Evolutionary conservation across 805 yeast species (phyloP).

Genomic region (Saturnispora ahearnii): DNA sequence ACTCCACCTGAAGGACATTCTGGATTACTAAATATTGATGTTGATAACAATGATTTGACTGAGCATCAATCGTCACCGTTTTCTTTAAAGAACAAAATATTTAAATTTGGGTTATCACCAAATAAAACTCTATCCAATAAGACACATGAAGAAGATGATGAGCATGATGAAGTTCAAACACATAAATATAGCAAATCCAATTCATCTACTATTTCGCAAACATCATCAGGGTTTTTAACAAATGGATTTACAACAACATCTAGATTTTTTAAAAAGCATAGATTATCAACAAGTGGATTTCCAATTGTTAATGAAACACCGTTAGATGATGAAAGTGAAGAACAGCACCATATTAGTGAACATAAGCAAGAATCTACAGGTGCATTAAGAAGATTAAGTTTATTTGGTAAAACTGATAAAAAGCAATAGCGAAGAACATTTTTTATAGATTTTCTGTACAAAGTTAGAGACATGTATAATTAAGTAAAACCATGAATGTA

Average conservation of each 20-base stretch:
- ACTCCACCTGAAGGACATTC: not conserved
- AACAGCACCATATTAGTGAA: constrained; percentile 1
- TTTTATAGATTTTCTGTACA: not conserved
- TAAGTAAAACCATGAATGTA: not conserved
- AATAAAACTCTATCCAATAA: constrained; percentile 20
- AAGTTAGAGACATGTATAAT: not conserved
- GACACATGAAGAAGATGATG: constrained; percentile 5
- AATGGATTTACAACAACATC: constrained; percentile 4
- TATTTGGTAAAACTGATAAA: constrained; percentile 25
- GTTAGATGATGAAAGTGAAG: not conserved
- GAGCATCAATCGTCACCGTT: constrained; percentile 28
- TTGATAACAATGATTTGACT: not conserved
- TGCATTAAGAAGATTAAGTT: constrained; percentile 24
- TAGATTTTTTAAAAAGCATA: constrained; percentile 7
- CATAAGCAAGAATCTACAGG: constrained; percentile 15
- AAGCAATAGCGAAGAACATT: constrained; percentile 9
- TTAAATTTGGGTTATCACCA: constrained; percentile 31
- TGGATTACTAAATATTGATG: not conserved
- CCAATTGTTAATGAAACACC: constrained; percentile 2
- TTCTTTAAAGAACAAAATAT: constrained; percentile 29
- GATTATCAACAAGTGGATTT: constrained; percentile 5
- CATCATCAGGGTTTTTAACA: not conserved
- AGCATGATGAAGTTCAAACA: constrained; percentile 6
- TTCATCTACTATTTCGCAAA: not conserved
- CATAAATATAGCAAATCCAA: constrained; percentile 3